Conservation (phyloP, 2,329 filamentous ascomycete genomes). For the Moelleriella libera region DNA sequence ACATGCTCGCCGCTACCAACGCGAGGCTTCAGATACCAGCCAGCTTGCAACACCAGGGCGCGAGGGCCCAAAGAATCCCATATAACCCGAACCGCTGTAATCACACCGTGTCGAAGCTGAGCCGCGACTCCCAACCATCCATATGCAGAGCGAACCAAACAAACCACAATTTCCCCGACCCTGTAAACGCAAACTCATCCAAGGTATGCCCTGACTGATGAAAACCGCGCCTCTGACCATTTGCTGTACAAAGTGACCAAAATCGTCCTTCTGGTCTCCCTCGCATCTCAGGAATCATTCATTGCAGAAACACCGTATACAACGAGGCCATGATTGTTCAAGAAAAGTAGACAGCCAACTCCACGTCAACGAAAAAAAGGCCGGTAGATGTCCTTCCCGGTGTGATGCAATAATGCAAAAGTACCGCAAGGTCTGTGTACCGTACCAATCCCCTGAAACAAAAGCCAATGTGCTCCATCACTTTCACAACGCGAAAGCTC, state of each 20-base stretch:
- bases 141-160: constrained; percentile 15
- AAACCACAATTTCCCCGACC: constrained; percentile 5
- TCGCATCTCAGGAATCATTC: too few species aligned
- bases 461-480: constrained; percentile 12
- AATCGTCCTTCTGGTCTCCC: constrained; percentile 1
- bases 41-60: constrained; percentile 20
- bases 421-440: not conserved
- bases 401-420: too few species aligned
- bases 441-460: constrained; percentile 22
- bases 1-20: too few species aligned
- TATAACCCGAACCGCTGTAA: constrained; percentile 15
- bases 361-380: constrained; percentile 13
- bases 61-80: constrained; percentile 17
- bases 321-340: constrained; percentile 5
- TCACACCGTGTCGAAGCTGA: constrained; percentile 15
- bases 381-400: constrained; percentile 1
- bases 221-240: not conserved
- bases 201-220: constrained; percentile 1
- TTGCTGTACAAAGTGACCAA: constrained; percentile 7
- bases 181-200: constrained; percentile 8
- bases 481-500: constrained; percentile 16
- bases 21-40: constrained; percentile 6
- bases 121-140: constrained; percentile 11
- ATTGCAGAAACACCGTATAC: too few species aligned
- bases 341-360: constrained; percentile 3